Evolutionary conservation across 2,329 filamentous ascomycete genomes (phyloP).

Genomic region (Penicillium sp.): DNA sequence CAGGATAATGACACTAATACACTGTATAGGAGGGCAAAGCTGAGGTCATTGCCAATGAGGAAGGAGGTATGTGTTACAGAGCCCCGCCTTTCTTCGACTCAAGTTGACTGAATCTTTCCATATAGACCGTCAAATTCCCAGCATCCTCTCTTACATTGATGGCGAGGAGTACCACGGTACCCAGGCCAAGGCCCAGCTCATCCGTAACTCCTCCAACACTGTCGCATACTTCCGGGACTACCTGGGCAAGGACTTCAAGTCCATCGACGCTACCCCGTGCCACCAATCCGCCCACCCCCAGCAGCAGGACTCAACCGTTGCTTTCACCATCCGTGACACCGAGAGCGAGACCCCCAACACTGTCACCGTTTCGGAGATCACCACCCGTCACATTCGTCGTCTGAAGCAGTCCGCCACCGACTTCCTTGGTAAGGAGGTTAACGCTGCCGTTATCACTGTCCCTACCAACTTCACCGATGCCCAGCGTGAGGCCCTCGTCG

Average conservation of each 20-base stretch:
- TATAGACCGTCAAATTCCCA: conserved; percentile 93
- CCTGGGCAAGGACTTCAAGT: conserved; percentile 93
- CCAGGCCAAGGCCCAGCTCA: conserved; percentile 91
- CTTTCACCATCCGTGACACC: conserved; percentile 85
- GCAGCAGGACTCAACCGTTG: conserved; percentile 72
- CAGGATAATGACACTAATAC: conserved; percentile 18
- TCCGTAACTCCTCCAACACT: conserved; percentile 92
- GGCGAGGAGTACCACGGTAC: conserved; percentile 96
- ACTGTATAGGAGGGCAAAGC: conserved; percentile 78
- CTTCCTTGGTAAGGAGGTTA: conserved; percentile 90
- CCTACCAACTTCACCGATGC: conserved; percentile 91
- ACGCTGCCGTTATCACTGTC: conserved; percentile 90
- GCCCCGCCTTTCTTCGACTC: conserved; percentile 16
- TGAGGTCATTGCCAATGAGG: conserved; percentile 98
- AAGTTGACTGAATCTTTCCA: conserved; percentile 29
- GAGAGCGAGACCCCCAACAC: conserved; percentile 68
- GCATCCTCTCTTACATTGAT: conserved; percentile 89
- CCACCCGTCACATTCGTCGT: conserved; percentile 82
- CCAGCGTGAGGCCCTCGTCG: conserved; percentile 80
- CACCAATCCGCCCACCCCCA: conserved; percentile 91
- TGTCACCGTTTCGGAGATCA: conserved; percentile 78
- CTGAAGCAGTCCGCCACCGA: conserved; percentile 84
- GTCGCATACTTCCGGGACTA: conserved; percentile 96
- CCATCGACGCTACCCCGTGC: conserved; percentile 93
- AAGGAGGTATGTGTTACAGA: conserved; percentile 72